Conservation (phyloP, 495 filamentous ascomycete genomes). For the Penicillium verhagenii region DNA sequence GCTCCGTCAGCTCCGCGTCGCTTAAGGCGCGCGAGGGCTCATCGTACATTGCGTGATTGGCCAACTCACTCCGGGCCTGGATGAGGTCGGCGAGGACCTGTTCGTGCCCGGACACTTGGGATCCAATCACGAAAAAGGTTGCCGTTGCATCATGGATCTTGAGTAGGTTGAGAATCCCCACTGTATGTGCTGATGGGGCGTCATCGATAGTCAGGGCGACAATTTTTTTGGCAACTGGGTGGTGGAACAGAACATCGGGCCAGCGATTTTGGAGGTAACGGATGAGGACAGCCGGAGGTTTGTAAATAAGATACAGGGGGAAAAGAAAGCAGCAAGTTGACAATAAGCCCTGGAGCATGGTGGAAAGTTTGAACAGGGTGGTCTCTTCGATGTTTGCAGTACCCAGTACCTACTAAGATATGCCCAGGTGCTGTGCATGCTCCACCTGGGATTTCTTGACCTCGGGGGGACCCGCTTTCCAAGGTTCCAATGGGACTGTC, state of each 20-base stretch:
- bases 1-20: conserved; percentile 31
- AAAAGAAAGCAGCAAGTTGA: conserved; percentile 47
- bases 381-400: too few relatives aligned
- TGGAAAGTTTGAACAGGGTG: background rate
- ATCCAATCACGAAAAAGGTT: conserved; percentile 80
- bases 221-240: conserved; percentile 55
- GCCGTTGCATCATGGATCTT: conserved; percentile 56
- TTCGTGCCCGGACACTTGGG: conserved; percentile 64
- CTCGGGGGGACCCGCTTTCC: too few relatives aligned
- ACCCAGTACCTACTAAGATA: too few relatives aligned
- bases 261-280: conserved; percentile 64
- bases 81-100: conserved; percentile 59
- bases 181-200: conserved; percentile 70
- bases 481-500: too few relatives aligned
- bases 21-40: conserved; percentile 59
- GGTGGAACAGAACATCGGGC: conserved; percentile 74
- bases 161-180: conserved; percentile 65
- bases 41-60: conserved; percentile 84
- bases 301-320: conserved; percentile 69
- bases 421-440: too few relatives aligned
- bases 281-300: conserved; percentile 67
- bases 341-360: conserved; percentile 48
- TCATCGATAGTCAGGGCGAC: conserved; percentile 86
- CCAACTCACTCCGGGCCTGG: conserved; percentile 66
- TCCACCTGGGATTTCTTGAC: too few relatives aligned